Conservation (phyloP, 192 early-diverging fungal genomes). For the Umbelopsis sp. region DNA sequence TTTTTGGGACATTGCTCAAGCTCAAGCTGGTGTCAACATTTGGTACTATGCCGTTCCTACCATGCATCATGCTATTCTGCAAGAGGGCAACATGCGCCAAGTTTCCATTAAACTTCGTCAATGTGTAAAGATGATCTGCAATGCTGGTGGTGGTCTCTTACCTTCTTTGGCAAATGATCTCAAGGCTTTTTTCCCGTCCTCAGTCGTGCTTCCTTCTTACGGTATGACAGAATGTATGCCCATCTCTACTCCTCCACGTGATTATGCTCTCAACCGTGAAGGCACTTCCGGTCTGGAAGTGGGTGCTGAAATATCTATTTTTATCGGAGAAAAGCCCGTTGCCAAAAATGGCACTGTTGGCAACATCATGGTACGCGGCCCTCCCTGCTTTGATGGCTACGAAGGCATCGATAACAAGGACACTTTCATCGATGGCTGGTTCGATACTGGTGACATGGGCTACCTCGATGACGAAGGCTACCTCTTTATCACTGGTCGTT, state of each 20-base stretch:
- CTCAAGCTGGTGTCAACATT: slow-evolving; percentile 39
- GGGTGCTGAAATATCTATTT: slow-evolving; percentile 49
- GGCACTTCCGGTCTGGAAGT: slow-evolving; percentile 42
- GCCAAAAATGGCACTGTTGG: slow-evolving; percentile 37
- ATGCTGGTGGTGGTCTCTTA: slow-evolving; percentile 48
- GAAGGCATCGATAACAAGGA: slow-evolving; percentile 35
- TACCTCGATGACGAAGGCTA: slow-evolving; percentile 70
- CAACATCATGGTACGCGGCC: slow-evolving; percentile 44
- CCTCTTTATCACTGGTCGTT: slow-evolving; percentile 70
- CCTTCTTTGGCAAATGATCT: slow-evolving; percentile 39
- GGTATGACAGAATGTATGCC: slow-evolving; percentile 61
- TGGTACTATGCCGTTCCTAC: slow-evolving; percentile 73
- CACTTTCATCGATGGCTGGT: slow-evolving; percentile 56
- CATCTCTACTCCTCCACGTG: slow-evolving; percentile 47
- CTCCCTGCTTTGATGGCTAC: slow-evolving; percentile 47
- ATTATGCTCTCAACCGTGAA: slow-evolving; percentile 42
- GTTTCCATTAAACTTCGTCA: slow-evolving; percentile 15
- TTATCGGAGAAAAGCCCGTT: slow-evolving; percentile 24
- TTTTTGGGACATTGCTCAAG: slow-evolving; percentile 68
- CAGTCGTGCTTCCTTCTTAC: slow-evolving; percentile 45
- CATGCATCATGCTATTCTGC: slow-evolving; percentile 77
- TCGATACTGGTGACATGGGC: slow-evolving; percentile 78
- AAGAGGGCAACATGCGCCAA: slow-evolving; percentile 23
- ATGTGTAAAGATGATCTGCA: slow-evolving; percentile 45
- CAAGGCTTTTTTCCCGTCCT: slow-evolving; percentile 31